phyloP scores from a whole-genome alignment of 306 rosid species.

The Quercus agrifolia region DNA sequence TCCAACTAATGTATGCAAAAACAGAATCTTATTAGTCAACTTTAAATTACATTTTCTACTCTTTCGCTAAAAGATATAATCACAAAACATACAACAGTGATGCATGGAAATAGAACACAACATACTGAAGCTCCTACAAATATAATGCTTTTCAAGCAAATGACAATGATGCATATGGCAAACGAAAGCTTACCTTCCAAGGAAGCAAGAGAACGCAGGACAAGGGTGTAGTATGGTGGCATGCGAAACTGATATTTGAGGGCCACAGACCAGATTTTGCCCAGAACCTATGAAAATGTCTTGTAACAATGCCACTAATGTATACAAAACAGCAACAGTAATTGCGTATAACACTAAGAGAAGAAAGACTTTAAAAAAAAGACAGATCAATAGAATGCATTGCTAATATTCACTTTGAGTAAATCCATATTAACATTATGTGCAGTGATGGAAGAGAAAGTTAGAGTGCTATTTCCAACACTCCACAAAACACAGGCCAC shows the following conservation, averaged over 20 bases:
- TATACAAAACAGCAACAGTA: constrained; percentile 9
- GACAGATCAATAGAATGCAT: neutral
- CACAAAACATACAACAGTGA: neutral
- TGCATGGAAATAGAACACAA: neutral
- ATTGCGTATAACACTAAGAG: neutral
- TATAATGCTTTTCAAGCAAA: constrained; percentile 6
- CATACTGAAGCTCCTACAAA: constrained; percentile 10
- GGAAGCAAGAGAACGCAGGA: constrained; percentile 86
- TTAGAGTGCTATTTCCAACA: neutral
- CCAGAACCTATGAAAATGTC: constrained; percentile 71
- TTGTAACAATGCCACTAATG: constrained; percentile 6
- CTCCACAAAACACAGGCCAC: neutral
- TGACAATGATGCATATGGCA: constrained; percentile 1
- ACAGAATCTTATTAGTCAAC: neutral
- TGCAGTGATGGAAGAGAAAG: neutral
- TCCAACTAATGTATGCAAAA: neutral
- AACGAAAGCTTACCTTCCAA: constrained; percentile 66
- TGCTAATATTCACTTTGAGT: neutral
- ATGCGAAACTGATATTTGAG: constrained; percentile 88
- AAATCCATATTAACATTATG: neutral
- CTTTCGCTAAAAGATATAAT: neutral
- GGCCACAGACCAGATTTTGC: constrained; percentile 84
- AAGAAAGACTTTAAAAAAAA: constrained; percentile 4
- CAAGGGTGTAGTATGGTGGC: constrained; percentile 94
- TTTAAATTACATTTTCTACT: neutral